Conservation (phyloP, 225 moss, liverwort and hornwort species). For the Ulota crispa region DNA sequence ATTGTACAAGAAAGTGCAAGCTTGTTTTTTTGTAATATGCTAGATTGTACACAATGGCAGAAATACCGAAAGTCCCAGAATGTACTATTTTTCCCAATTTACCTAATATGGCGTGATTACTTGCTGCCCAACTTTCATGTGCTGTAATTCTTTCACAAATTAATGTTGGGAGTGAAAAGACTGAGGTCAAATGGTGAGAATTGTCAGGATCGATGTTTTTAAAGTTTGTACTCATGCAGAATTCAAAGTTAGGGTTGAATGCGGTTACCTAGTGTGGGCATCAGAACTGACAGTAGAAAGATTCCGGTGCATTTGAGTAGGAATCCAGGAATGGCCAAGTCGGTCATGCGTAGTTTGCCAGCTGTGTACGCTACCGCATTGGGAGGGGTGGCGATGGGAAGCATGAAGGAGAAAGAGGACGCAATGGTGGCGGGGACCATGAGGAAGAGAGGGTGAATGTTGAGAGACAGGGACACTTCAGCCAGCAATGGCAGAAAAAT, state of each 20-base stretch:
- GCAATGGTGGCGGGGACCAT: conserved; percentile 52
- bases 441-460: conserved; percentile 55
- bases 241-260: not conserved
- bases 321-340: conserved; percentile 52
- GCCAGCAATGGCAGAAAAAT: conserved; percentile 60
- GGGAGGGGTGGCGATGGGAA: conserved; percentile 58
- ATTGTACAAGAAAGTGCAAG: too few relatives aligned
- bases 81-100: too few relatives aligned
- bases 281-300: conserved; percentile 44
- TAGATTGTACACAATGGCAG: too few relatives aligned
- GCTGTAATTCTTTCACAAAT: not conserved
- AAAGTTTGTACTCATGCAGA: not conserved
- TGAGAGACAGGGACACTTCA: conserved; percentile 47
- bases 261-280: conserved; percentile 52
- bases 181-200: not conserved
- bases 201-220: not conserved
- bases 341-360: conserved; percentile 47
- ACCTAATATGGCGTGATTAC: too few relatives aligned
- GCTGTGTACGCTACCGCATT: conserved; percentile 55
- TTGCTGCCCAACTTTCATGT: not conserved
- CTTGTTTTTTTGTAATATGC: too few relatives aligned
- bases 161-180: not conserved
- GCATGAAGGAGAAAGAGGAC: conserved; percentile 53
- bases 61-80: too few relatives aligned
- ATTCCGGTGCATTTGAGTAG: conserved; percentile 49